Conservation (phyloP, 441 rosid genomes). For the Bocquillonia castaneifolia region DNA sequence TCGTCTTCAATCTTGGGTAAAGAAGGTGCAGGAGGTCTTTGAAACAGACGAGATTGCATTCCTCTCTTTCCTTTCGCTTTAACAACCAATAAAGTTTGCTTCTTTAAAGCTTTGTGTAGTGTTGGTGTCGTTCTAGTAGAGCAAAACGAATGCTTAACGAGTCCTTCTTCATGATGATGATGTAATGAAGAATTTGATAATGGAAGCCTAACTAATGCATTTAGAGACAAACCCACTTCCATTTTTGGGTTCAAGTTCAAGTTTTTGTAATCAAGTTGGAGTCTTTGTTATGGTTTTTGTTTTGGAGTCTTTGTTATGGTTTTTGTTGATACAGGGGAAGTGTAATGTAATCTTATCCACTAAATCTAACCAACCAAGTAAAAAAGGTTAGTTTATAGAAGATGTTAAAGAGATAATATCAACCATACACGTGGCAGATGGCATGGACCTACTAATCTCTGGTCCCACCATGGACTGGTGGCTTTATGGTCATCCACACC, state of each 20-base stretch:
- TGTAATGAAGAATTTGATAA: constrained; percentile 37
- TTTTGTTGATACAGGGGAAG: background rate
- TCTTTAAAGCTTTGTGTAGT: constrained; percentile 25
- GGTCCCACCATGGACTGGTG: constrained; percentile 6
- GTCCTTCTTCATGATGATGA: constrained; percentile 35
- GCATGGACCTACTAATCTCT: background rate
- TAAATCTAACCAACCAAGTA: background rate
- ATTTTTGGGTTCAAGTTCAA: constrained; percentile 19
- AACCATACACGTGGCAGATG: constrained; percentile 45
- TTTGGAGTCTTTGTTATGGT: too few relatives aligned
- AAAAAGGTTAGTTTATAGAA: too few relatives aligned
- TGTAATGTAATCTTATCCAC: constrained; percentile 37
- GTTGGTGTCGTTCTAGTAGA: constrained; percentile 34
- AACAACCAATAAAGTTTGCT: constrained; percentile 37
- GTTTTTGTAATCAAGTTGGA: background rate
- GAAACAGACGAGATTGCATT: constrained; percentile 71
- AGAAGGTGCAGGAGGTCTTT: constrained; percentile 51
- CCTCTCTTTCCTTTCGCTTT: constrained; percentile 82
- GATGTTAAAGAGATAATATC: constrained; percentile 2
- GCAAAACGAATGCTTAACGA: constrained; percentile 50
- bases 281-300: background rate
- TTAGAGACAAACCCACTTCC: constrained; percentile 74
- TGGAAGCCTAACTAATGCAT: constrained; percentile 64
- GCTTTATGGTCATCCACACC: background rate
- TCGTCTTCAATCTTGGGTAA: constrained; percentile 92